Conservation (phyloP, 257 asterid genomes). For the Petunia axillaris region DNA sequence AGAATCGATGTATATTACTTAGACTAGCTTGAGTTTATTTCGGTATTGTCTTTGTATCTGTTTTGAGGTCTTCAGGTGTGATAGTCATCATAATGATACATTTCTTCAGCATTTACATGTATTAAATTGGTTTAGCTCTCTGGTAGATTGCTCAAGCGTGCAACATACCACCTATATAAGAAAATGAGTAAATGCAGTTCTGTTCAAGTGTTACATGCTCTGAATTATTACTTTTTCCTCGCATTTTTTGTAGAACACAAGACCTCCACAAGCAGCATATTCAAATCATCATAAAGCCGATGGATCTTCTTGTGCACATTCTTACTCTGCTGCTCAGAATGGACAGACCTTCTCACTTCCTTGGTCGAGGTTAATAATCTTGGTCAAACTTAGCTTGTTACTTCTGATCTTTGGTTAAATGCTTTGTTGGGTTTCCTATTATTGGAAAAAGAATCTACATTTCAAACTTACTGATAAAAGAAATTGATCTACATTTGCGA, state of each 20-base stretch:
- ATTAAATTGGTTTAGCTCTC: not conserved
- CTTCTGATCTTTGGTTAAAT: conserved; percentile 4
- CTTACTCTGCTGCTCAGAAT: conserved; percentile 19
- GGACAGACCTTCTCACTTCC: too few relatives aligned
- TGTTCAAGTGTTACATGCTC: conserved; percentile 14
- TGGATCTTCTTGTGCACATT: conserved; percentile 25
- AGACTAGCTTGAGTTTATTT: not conserved
- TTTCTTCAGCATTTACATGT: conserved; percentile 1
- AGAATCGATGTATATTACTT: too few relatives aligned
- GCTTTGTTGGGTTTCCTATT: not conserved
- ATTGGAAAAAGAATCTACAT: not conserved
- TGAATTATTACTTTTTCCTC: not conserved
- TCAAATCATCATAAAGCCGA: conserved; percentile 30
- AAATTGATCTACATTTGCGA: conserved; percentile 4
- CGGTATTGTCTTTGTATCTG: not conserved
- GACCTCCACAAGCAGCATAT: conserved; percentile 24
- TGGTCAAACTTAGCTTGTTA: not conserved
- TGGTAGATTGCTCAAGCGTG: not conserved
- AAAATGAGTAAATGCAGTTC: conserved; percentile 12
- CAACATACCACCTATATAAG: not conserved
- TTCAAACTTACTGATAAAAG: not conserved
- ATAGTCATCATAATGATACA: not conserved
- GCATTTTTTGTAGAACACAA: conserved; percentile 32
- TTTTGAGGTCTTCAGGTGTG: conserved; percentile 6
- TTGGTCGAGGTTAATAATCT: conserved; percentile 36